Evolutionary conservation across 192 early-diverging fungal species (phyloP).

Genomic region (Spizellomyces sp.): DNA sequence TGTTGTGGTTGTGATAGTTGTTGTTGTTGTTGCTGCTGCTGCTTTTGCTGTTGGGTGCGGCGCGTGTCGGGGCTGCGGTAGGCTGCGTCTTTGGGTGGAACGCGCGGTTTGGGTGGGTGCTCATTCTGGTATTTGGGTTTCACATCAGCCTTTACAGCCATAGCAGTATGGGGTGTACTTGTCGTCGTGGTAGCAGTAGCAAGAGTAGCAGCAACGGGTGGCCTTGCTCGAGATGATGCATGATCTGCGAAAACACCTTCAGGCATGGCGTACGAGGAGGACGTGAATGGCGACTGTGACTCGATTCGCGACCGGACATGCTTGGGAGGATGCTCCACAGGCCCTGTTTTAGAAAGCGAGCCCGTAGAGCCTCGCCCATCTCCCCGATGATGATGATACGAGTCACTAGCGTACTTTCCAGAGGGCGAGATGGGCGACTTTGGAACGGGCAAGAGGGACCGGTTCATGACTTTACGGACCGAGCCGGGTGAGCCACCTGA

Average conservation of each 20-base stretch:
- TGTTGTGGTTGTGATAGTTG: not conserved
- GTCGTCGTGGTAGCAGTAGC: too few relatives aligned
- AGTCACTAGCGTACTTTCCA: too few relatives aligned
- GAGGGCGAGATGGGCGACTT: conserved; percentile 10
- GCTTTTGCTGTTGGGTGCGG: not conserved
- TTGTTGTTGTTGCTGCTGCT: not conserved
- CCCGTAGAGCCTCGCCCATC: too few relatives aligned
- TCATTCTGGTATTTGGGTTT: too few relatives aligned
- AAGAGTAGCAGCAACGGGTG: too few relatives aligned
- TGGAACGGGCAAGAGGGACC: conserved; percentile 14
- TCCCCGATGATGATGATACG: too few relatives aligned
- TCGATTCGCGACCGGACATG: not conserved
- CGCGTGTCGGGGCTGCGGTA: not conserved
- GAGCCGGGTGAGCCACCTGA: not conserved
- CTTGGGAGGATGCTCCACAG: not conserved
- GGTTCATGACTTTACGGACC: conserved; percentile 1
- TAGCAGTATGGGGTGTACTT: too few relatives aligned
- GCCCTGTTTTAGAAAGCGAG: too few relatives aligned
- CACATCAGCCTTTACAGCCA: too few relatives aligned
- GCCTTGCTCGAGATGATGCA: not conserved
- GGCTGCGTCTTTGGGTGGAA: not conserved
- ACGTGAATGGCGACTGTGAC: not conserved
- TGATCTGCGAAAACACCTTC: not conserved
- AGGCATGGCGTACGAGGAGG: not conserved
- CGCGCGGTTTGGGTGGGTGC: not conserved